Evolutionary conservation across 345 rosid genomes (phyloP).

Genomic region (Eucalyptus regnans): DNA sequence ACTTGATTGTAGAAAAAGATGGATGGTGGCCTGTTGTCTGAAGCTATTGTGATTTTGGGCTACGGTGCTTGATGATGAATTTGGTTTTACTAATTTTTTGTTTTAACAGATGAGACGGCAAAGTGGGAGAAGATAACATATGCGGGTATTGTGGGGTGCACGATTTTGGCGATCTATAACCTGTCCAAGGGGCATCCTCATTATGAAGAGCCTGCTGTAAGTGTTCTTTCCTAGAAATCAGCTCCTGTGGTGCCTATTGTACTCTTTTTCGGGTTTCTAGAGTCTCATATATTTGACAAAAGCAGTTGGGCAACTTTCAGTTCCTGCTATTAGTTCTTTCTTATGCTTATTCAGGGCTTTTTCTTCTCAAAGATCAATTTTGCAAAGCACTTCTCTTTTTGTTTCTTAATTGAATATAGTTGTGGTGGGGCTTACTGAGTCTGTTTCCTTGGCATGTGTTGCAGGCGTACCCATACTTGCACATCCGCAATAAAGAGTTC

Average conservation of each 20-base stretch:
- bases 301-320: neutral
- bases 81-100: neutral
- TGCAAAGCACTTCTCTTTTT: neutral
- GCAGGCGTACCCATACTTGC: slow-evolving; percentile 83
- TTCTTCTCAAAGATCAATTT: neutral
- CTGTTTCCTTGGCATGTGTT: neutral
- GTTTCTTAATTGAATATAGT: neutral
- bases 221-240: slow-evolving; percentile 1
- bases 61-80: neutral
- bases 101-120: slow-evolving; percentile 47
- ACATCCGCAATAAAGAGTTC: slow-evolving; percentile 95
- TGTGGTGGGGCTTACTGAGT: neutral
- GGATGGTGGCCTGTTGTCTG: neutral
- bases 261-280: neutral
- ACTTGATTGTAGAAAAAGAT: neutral
- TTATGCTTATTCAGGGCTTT: neutral
- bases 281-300: neutral
- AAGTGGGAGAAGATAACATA: slow-evolving; percentile 96
- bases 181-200: slow-evolving; percentile 92
- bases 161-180: slow-evolving; percentile 26
- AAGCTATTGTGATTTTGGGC: neutral
- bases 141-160: slow-evolving; percentile 58
- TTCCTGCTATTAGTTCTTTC: neutral
- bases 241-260: neutral
- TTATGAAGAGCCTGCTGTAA: slow-evolving; percentile 78